Evolutionary conservation across 148 eudicot genomes (phyloP).

Genomic region (Rhododendron griersonianum): DNA sequence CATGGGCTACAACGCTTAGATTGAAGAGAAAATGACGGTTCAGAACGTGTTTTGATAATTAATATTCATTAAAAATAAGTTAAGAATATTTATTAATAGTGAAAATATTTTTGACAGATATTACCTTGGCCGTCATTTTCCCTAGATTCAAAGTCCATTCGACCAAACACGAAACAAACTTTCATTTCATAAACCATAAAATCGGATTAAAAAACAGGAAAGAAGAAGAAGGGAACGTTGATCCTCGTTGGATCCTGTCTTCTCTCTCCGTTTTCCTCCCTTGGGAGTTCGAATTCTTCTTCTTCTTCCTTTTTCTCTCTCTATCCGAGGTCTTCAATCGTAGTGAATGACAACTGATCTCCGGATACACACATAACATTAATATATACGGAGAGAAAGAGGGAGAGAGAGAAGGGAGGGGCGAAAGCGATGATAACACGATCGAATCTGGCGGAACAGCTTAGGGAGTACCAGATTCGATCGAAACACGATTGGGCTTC

Average conservation of each 20-base stretch:
- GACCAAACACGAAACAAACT: background rate
- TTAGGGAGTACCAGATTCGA: conserved; percentile 88
- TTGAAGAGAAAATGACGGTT: too few species aligned
- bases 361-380: background rate
- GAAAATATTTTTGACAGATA: too few species aligned
- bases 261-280: background rate
- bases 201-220: background rate
- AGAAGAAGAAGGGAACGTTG: background rate
- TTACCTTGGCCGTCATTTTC: too few species aligned
- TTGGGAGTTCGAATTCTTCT: background rate
- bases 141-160: background rate
- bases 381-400: background rate
- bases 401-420: background rate
- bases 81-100: too few species aligned
- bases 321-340: background rate
- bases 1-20: background rate
- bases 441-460: conserved; percentile 91
- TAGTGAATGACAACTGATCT: conserved; percentile 10
- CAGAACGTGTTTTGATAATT: too few species aligned
- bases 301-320: background rate
- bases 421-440: conserved; percentile 67
- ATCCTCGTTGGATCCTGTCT: background rate
- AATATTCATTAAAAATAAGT: too few species aligned
- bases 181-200: background rate
- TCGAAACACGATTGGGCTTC: conserved; percentile 90